phyloP scores from a whole-genome alignment of 495 filamentous ascomycete genomes.

The Alectoria sarmentosa region DNA sequence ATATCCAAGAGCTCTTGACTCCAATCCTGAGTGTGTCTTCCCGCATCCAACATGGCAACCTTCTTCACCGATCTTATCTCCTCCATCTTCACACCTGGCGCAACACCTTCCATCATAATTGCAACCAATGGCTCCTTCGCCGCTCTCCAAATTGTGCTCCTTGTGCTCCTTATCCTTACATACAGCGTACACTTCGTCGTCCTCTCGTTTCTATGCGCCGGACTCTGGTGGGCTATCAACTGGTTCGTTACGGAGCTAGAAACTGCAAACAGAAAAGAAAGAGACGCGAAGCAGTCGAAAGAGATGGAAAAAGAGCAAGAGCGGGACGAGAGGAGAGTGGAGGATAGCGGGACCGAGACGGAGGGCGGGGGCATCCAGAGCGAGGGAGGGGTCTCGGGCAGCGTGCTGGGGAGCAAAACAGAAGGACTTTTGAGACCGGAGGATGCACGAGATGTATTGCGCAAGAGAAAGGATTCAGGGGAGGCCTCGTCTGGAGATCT shows the following conservation, averaged over 20 bases:
- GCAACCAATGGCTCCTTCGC: constrained; percentile 90
- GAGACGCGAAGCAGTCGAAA: constrained; percentile 49
- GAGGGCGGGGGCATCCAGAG: constrained; percentile 30
- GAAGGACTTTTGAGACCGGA: constrained; percentile 25
- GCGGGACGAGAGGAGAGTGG: constrained; percentile 31
- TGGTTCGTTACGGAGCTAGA: constrained; percentile 87
- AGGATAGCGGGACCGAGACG: constrained; percentile 46
- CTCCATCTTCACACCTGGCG: constrained; percentile 86
- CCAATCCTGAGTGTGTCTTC: background rate
- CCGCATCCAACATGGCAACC: constrained; percentile 53
- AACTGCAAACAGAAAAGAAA: constrained; percentile 54
- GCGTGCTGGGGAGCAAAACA: constrained; percentile 8
- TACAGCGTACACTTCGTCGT: constrained; percentile 82
- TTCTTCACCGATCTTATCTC: constrained; percentile 80
- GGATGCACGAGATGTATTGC: constrained; percentile 27
- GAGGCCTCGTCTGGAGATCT: constrained; percentile 44
- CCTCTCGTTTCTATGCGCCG: constrained; percentile 67
- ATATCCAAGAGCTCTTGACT: background rate
- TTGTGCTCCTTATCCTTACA: constrained; percentile 70
- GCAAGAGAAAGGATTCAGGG: constrained; percentile 39
- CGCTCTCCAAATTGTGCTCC: constrained; percentile 69
- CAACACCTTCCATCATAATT: constrained; percentile 78
- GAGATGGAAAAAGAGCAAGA: constrained; percentile 31
- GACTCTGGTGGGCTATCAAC: constrained; percentile 89
- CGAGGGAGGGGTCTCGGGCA: constrained; percentile 18